Base-by-base conservation (phyloP, 2,329 filamentous ascomycete species). In the Claviceps arundinis region DNA sequence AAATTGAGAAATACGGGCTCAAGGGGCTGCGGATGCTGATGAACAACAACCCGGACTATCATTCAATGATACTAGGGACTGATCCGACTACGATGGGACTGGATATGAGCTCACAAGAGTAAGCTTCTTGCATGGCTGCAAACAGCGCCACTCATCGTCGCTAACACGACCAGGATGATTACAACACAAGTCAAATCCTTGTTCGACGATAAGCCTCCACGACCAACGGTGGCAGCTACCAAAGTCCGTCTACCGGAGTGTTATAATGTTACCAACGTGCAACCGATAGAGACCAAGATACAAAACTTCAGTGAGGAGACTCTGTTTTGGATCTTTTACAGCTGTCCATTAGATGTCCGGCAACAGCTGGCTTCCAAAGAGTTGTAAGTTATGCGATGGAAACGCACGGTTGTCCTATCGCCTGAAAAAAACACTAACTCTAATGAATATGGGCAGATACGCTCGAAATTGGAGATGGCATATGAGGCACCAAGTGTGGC, bases 261-360 rank as follows among this genome's bases (percentile, higher is more conserved):
- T 64, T 85, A 85, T 61, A 77, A 74, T 50, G 81, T 85, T 37
- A 80, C 75, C 55, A 85, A 85, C 55, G 79, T 83, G 26, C 79
- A 82, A 57, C 73, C 78, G 2, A 75, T 85, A 50, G 79, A 84
- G 55, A 79, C 73, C 58, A 84, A 84, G 64, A 81, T 84, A 48
- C 71, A 72, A 42, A 82, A 76, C 56, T 84, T 85, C 65, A 84
- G 83, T 57, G 81, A 85, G 56, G 81, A 85, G 65, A 83, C 81
- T 0, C 67, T 85, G 47, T 80, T 85, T 64, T 83, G 78, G 74
- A 84, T 85, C 57, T 85, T 85, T 61, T 84, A 85, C 64, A 82
- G 77, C 65, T 82, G 78, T 54, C 78, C 81, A 7, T 71, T 75
- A 45, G 81, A 84, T 59, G 61, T 76, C 38, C 80, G 82, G 63